These are phyloP conservation scores for Rhizomucor miehei DNA, from an alignment of 371 early-diverging fungal species.

Conservation along the genomic window DNA sequence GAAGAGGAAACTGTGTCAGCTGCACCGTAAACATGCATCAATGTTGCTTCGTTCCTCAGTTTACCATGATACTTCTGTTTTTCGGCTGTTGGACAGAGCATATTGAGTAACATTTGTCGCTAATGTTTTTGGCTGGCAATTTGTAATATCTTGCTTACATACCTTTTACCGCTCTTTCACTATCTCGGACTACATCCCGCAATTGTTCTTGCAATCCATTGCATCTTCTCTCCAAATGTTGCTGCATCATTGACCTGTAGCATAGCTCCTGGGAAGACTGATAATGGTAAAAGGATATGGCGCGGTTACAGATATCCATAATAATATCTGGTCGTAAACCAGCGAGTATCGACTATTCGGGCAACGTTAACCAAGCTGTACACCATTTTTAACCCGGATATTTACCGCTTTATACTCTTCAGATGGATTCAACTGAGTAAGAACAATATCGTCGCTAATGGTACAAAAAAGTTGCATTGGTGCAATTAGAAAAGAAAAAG, in stretches of 20 bases:
- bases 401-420: constrained; percentile 69
- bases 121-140: not conserved
- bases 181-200: constrained; percentile 45
- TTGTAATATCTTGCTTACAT: too few species aligned
- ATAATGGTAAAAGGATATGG: constrained; percentile 75
- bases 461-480: not conserved
- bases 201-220: constrained; percentile 45
- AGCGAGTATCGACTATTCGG: constrained; percentile 62
- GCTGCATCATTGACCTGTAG: constrained; percentile 57
- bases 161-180: constrained; percentile 55
- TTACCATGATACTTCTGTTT: constrained; percentile 26
- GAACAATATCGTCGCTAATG: constrained; percentile 65
- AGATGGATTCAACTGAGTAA: constrained; percentile 66
- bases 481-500: not conserved
- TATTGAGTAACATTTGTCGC: not conserved
- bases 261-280: constrained; percentile 69
- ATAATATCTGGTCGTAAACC: constrained; percentile 73
- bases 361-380: too few species aligned
- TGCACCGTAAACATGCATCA: too few species aligned
- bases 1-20: not conserved
- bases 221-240: constrained; percentile 50
- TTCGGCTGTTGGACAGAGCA: constrained; percentile 15
- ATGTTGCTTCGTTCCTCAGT: too few species aligned
- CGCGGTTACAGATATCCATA: constrained; percentile 74
- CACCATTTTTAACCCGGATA: too few species aligned